Base-by-base conservation (phyloP, 805 yeast genomes). In the Cyberlindnera galapagoensis region DNA sequence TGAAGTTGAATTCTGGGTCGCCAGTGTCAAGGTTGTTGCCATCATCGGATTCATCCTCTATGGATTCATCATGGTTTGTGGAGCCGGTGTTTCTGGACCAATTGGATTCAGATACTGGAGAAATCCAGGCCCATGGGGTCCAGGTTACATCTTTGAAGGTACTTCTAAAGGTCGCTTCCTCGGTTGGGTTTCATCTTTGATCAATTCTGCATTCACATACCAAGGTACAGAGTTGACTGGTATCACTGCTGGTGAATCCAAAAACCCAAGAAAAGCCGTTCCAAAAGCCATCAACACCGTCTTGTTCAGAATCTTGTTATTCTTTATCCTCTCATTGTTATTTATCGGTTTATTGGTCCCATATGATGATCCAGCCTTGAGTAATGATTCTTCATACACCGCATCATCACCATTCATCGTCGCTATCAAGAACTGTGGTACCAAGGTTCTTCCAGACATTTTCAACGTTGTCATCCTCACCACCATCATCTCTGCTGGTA, bases 21-120 rank as follows among this genome's bases (percentile, higher is more conserved):
- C 86, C 10, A 61, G 70, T 38, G 56, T 78, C 33, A 80, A 80
- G 53, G 80, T 80, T 22, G 34, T 78, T 19, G 83, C 87, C 26
- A 75, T 80, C 35, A 57, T 74, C n/a, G 88, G 86, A 6, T 79
- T 80, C 67, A 54, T 80, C 37, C 54, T 80, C 30, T 79, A 77
- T 49, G 76, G 80, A 21, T 59, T 80, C 31, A 67, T 74, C 56
- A 79, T 80, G 72, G 85, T 78, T 16, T 76, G 82, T 56, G 87
- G 86, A 59, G 86, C 79, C 10, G 82, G 83, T 46, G 49, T 52
- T 13, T 62, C 70, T 3, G 86, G 86, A 14, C 80, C 86, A n/a
- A 71, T 80, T 23, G 88, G 88, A 9, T 80, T 80, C 67, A 67
- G 85, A 54, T 80, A 80, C 57, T 80, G 88, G 88, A 71, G 83